A percentile compares a stretch with the other conserved stretches of the same genome.
Evolutionary conservation across 768 basidiomycete genomes (phyloP).

Genomic region (Hebeloma cylindrosporum): DNA sequence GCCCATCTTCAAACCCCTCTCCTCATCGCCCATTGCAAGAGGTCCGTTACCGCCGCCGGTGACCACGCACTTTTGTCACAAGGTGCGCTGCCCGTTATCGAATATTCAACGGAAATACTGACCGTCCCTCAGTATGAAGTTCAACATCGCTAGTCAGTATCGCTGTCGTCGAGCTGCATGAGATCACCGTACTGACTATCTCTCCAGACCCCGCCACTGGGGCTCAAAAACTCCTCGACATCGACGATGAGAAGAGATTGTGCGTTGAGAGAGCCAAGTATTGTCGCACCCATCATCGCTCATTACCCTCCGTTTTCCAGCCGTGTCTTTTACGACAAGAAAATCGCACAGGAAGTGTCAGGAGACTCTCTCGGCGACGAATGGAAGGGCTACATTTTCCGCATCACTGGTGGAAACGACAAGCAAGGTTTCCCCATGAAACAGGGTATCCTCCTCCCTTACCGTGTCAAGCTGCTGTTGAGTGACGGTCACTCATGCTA

Average conservation of each 20-base stretch:
- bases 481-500: constrained; percentile 98
- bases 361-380: constrained; percentile 91
- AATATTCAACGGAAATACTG: constrained; percentile 19
- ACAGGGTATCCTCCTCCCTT: constrained; percentile 93
- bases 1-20: constrained; percentile 24
- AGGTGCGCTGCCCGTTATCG: constrained; percentile 25
- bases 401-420: constrained; percentile 98
- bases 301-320: constrained; percentile 35
- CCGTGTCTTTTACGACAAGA: constrained; percentile 96
- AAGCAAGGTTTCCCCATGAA: constrained; percentile 99
- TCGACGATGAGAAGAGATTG: constrained; percentile 90
- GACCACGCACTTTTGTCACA: constrained; percentile 36
- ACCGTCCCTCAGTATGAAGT: constrained; percentile 71
- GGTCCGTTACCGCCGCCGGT: constrained; percentile 44
- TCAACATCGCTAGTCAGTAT: constrained; percentile 92
- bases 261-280: constrained; percentile 35
- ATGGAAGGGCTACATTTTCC: constrained; percentile 95
- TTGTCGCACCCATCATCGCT: background rate
- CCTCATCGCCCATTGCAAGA: constrained; percentile 37
- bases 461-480: constrained; percentile 98
- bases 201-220: constrained; percentile 97
- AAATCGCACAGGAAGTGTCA: constrained; percentile 95
- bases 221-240: constrained; percentile 92
- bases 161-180: constrained; percentile 2
- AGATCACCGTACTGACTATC: no score